A percentile compares a stretch with the other conserved stretches of the same genome.
Evolutionary conservation across 495 filamentous ascomycete genomes (phyloP).

Genomic region (Baudoinia panamericana): DNA sequence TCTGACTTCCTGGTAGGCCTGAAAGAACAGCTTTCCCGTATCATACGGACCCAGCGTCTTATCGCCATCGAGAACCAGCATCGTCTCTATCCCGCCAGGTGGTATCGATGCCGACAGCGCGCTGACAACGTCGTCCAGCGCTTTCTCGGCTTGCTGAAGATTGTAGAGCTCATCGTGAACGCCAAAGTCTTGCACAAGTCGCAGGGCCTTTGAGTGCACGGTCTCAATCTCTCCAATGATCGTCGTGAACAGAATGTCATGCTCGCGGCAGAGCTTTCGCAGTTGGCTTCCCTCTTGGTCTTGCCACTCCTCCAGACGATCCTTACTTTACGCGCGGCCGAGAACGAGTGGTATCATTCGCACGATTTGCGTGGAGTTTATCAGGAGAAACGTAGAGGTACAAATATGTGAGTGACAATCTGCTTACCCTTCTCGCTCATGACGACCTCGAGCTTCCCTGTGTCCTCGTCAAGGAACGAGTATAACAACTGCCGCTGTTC

Average conservation of each 20-base stretch:
- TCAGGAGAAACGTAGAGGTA: constrained; percentile 40
- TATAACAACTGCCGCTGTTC: constrained; percentile 54
- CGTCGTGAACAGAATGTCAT: constrained; percentile 38
- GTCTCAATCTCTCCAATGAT: constrained; percentile 12
- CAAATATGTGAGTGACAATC: constrained; percentile 46
- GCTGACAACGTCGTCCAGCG: constrained; percentile 33
- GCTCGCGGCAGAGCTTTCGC: constrained; percentile 34
- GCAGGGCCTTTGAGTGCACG: not conserved
- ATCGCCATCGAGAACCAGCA: constrained; percentile 48
- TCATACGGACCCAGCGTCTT: constrained; percentile 44
- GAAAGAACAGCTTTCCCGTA: constrained; percentile 43
- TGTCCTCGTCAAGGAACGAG: constrained; percentile 36
- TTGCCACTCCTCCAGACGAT: constrained; percentile 44
- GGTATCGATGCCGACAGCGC: constrained; percentile 8
- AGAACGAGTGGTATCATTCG: no score
- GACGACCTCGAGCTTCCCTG: constrained; percentile 26
- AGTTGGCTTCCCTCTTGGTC: constrained; percentile 37
- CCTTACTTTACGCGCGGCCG: no score
- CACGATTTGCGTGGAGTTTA: no score
- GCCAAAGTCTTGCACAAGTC: not conserved
- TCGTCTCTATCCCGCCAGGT: constrained; percentile 34
- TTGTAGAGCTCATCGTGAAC: constrained; percentile 25
- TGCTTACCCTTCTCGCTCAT: constrained; percentile 38
- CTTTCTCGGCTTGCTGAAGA: constrained; percentile 24
- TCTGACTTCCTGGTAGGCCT: constrained; percentile 9